These are phyloP conservation scores for Phaeosphaeria sp. DNA, from an alignment of 2,329 filamentous ascomycete species.

Conservation along the genomic window DNA sequence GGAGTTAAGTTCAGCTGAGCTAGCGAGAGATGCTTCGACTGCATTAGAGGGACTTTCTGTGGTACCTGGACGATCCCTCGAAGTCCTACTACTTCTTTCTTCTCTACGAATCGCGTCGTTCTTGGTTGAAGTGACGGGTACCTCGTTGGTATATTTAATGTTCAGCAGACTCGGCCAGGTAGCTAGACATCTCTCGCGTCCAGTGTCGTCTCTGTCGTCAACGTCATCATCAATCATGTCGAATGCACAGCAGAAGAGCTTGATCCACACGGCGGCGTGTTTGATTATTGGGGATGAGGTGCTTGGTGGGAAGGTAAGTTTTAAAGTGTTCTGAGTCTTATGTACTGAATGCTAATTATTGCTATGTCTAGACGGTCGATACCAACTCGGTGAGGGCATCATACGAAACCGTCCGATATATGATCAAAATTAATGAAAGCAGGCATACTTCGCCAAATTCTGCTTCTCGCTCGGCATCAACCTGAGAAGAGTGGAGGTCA, in stretches of 20 bases:
- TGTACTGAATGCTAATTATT: neutral
- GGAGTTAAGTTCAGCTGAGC: neutral
- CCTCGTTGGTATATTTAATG: constrained; percentile 59
- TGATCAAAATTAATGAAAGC: neutral
- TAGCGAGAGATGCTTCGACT: neutral
- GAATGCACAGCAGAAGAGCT: constrained; percentile 63
- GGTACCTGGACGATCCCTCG: neutral
- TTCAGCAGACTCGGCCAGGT: constrained; percentile 78
- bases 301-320: constrained; percentile 82
- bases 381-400: constrained; percentile 67
- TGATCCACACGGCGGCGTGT: constrained; percentile 88
- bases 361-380: constrained; percentile 63
- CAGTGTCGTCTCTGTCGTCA: constrained; percentile 44
- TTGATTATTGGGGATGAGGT: constrained; percentile 98
- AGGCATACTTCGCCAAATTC: constrained; percentile 68
- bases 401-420: too few relatives aligned
- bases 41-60: neutral
- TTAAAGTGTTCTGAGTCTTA: constrained; percentile 19
- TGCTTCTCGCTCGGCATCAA: constrained; percentile 71
- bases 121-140: too few relatives aligned
- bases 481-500: constrained; percentile 88
- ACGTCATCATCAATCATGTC: constrained; percentile 54
- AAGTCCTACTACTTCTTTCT: too few relatives aligned
- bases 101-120: too few relatives aligned
- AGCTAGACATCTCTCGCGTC: constrained; percentile 72